phyloP scores from a whole-genome alignment of 176 grass and related monocot genomes.

The Eleusine coracana region DNA sequence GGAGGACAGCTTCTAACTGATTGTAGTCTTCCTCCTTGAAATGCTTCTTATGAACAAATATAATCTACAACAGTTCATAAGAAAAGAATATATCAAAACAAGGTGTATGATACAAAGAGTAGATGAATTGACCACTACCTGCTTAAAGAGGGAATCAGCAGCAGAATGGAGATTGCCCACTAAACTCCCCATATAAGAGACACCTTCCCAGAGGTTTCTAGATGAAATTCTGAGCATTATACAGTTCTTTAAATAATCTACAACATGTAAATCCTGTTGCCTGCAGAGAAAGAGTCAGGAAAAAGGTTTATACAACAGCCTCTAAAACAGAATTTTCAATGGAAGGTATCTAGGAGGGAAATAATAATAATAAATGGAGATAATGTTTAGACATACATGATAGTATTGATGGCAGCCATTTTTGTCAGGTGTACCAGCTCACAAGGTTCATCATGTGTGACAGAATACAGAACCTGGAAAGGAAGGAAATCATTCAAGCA shows the following conservation, averaged over 20 bases:
- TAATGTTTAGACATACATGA: slow-evolving; percentile 59
- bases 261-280: slow-evolving; percentile 49
- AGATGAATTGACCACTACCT: slow-evolving; percentile 53
- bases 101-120: slow-evolving; percentile 4
- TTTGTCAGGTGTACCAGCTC: slow-evolving; percentile 67
- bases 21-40: slow-evolving; percentile 59
- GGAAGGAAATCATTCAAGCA: slow-evolving; percentile 22
- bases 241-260: slow-evolving; percentile 68
- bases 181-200: slow-evolving; percentile 44
- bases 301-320: neutral
- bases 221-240: slow-evolving; percentile 80
- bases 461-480: slow-evolving; percentile 46
- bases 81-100: slow-evolving; percentile 21
- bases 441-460: slow-evolving; percentile 55
- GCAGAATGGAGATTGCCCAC: slow-evolving; percentile 57
- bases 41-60: slow-evolving; percentile 77
- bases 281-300: slow-evolving; percentile 53
- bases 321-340: neutral
- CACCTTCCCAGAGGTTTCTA: slow-evolving; percentile 78
- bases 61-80: slow-evolving; percentile 63
- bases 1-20: slow-evolving; percentile 55
- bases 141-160: slow-evolving; percentile 85
- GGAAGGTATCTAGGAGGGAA: slow-evolving; percentile 2
- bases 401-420: slow-evolving; percentile 63
- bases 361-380: neutral